These are phyloP conservation scores for Penicillium occitanis DNA, from an alignment of 2,329 filamentous ascomycete species.

Conservation along the genomic window DNA sequence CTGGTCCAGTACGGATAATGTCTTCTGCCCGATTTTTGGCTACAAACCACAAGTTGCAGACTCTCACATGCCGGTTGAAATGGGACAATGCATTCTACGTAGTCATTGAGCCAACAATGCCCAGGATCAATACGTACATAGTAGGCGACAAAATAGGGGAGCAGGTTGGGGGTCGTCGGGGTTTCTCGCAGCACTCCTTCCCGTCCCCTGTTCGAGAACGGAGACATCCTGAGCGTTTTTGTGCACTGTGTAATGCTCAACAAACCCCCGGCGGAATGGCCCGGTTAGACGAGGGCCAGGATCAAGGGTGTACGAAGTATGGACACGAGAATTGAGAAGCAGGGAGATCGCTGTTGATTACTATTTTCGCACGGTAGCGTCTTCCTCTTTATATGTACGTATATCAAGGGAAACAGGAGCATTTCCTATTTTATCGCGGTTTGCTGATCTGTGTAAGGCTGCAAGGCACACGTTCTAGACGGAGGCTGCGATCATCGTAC, in stretches of 20 bases:
- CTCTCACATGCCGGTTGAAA: neutral
- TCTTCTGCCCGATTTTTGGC: constrained; percentile 2
- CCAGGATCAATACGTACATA: neutral
- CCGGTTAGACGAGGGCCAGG: neutral
- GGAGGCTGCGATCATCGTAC: neutral
- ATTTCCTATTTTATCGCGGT: neutral
- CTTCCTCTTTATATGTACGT: neutral
- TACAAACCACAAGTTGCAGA: neutral
- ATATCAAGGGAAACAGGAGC: neutral
- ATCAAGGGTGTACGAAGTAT: neutral
- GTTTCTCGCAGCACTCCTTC: neutral
- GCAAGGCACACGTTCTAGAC: constrained; percentile 4
- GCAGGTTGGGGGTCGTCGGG: neutral
- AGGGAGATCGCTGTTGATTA: neutral
- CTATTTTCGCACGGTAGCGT: neutral
- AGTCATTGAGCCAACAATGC: neutral
- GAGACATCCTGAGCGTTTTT: neutral
- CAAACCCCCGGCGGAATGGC: neutral
- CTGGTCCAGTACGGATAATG: neutral
- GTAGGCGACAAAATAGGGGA: neutral
- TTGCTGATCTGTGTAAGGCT: constrained; percentile 9
- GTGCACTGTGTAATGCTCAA: neutral
- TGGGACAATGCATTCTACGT: neutral
- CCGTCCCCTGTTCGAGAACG: neutral
- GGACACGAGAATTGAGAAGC: neutral